These are phyloP conservation scores for Pseudevernia furfuracea DNA, from an alignment of 495 filamentous ascomycete genomes.

Conservation along the genomic window DNA sequence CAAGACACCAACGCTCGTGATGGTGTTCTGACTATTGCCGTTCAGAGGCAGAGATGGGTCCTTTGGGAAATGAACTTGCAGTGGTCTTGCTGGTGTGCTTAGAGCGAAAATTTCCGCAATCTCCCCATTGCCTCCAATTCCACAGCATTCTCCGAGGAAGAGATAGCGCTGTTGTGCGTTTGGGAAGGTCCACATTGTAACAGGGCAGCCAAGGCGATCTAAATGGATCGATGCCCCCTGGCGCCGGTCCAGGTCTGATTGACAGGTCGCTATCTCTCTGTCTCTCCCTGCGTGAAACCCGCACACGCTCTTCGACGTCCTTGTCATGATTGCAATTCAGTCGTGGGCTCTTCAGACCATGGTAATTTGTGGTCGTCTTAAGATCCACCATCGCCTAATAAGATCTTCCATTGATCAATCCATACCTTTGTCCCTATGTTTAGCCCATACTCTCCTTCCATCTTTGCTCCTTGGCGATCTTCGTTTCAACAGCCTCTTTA, in stretches of 20 bases:
- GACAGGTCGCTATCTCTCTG: neutral
- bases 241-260: neutral
- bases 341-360: neutral
- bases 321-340: neutral
- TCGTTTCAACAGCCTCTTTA: conserved; percentile 54
- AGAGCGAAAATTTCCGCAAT: neutral
- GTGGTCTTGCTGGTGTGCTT: neutral
- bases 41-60: neutral
- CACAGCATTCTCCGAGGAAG: neutral
- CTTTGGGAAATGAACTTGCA: neutral
- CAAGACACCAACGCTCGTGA: neutral
- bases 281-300: neutral
- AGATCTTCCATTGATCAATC: neutral
- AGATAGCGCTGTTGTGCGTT: neutral
- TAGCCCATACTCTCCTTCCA: conserved; percentile 44
- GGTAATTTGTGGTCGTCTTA: neutral
- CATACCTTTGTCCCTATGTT: neutral
- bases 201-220: neutral
- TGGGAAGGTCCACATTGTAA: neutral
- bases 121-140: neutral
- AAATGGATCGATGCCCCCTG: neutral
- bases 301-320: neutral
- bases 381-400: neutral
- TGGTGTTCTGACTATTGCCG: neutral
- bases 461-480: conserved; percentile 48